phyloP scores from a whole-genome alignment of 208 protist species.

The Crithidia sp. region DNA sequence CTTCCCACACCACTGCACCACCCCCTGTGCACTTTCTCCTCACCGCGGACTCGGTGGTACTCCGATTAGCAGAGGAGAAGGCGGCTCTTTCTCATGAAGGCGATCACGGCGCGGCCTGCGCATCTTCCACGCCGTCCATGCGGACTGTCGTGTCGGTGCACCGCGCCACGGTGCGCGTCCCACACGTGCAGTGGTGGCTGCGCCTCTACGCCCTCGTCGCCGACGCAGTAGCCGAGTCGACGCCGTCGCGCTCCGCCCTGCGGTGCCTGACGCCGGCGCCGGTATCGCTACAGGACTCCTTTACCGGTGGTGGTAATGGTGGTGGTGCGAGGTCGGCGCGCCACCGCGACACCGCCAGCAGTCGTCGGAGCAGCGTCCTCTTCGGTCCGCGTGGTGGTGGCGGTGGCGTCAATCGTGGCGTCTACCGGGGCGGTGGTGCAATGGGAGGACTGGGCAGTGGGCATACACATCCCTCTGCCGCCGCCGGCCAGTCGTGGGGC shows the following conservation, averaged over 20 bases:
- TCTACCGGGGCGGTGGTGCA: neutral
- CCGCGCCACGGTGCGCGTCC: constrained; percentile 13
- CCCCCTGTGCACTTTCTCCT: constrained; percentile 9
- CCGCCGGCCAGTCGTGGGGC: neutral
- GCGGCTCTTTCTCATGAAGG: neutral
- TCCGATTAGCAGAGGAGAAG: constrained; percentile 6
- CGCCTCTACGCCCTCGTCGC: constrained; percentile 12
- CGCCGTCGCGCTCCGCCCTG: neutral
- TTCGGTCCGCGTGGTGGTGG: neutral
- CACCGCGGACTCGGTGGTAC: constrained; percentile 8
- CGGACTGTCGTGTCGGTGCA: constrained; percentile 14
- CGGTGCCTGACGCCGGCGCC: neutral
- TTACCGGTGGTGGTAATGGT: neutral
- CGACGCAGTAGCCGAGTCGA: neutral
- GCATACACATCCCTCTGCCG: neutral
- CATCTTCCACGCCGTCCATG: neutral
- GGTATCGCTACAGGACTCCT: constrained; percentile 1
- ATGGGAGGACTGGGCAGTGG: neutral
- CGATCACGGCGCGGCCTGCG: neutral
- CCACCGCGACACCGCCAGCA: neutral
- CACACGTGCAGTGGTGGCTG: constrained; percentile 34
- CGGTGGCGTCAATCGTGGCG: neutral
- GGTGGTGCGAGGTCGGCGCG: neutral
- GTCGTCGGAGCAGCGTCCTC: constrained; percentile 4
- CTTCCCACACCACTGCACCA: neutral